These are phyloP conservation scores for Talaromyces atroroseus DNA, from an alignment of 2,329 filamentous ascomycete genomes.

Conservation along the genomic window DNA sequence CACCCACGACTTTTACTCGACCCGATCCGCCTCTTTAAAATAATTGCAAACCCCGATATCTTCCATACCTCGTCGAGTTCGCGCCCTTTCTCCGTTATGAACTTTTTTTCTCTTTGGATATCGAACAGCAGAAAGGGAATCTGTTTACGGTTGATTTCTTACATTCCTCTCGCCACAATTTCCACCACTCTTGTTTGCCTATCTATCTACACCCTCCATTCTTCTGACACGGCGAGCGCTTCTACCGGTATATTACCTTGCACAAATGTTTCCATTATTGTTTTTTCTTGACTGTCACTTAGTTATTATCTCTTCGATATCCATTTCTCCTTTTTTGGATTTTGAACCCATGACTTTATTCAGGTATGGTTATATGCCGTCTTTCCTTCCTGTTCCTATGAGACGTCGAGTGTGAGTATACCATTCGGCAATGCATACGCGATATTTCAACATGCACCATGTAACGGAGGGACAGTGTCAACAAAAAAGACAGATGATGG, in stretches of 20 bases:
- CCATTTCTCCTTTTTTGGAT: not conserved
- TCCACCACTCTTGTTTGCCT: conserved; percentile 6
- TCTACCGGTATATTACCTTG: conserved; percentile 11
- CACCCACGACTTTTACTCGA: conserved; percentile 7
- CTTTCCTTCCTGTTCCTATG: conserved; percentile 3
- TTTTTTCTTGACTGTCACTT: conserved; percentile 14
- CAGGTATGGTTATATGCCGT: not conserved
- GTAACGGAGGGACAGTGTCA: conserved; percentile 1
- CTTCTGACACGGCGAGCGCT: conserved; percentile 10
- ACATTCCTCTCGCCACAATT: not conserved
- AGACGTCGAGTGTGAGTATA: conserved; percentile 1
- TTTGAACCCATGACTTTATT: too few relatives aligned
- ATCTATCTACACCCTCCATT: conserved; percentile 5
- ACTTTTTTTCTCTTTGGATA: not conserved
- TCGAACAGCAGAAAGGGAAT: not conserved
- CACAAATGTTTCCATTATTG: conserved; percentile 6
- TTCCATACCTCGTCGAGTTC: not conserved
- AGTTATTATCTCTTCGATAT: conserved; percentile 9
- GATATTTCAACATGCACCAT: not conserved
- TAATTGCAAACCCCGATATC: not conserved
- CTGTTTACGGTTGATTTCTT: not conserved
- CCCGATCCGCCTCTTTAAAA: conserved; percentile 1
- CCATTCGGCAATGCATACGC: conserved; percentile 1
- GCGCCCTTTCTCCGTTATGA: not conserved
- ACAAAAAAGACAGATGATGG: not conserved